Percentiles rank a stretch among this genome's conserved stretches.
phyloP scores from a whole-genome alignment of 495 filamentous ascomycete species.

The Pyronema omphalodes region DNA sequence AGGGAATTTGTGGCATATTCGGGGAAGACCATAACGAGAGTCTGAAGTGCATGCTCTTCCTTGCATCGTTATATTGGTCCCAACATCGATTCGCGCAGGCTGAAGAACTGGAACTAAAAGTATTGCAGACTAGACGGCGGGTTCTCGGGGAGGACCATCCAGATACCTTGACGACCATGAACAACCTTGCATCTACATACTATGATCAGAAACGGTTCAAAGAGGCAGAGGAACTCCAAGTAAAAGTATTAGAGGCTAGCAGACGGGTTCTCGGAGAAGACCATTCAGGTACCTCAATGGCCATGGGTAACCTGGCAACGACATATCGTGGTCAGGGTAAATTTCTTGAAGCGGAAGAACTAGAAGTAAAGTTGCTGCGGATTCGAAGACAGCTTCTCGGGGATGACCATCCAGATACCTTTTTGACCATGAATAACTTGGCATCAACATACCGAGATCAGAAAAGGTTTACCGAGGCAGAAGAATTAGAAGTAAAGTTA shows the following conservation, averaged over 20 bases:
- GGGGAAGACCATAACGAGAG: conserved; percentile 3
- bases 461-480: conserved; percentile 15
- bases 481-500: conserved; percentile 10
- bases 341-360: conserved; percentile 11
- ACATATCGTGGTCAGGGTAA: conserved; percentile 12
- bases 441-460: conserved; percentile 15
- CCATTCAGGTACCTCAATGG: no score
- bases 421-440: conserved; percentile 11
- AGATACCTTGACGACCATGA: conserved; percentile 16
- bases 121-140: conserved; percentile 15
- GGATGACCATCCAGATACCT: conserved; percentile 11
- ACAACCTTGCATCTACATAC: conserved; percentile 17
- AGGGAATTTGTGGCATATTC: neutral
- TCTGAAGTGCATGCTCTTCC: conserved; percentile 5
- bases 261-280: no score
- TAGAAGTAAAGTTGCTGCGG: conserved; percentile 8
- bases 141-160: conserved; percentile 23
- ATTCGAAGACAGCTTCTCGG: conserved; percentile 10
- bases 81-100: conserved; percentile 5
- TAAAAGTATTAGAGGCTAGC: no score
- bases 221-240: conserved; percentile 18
- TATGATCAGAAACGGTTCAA: conserved; percentile 3
- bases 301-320: conserved; percentile 25
- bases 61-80: conserved; percentile 12
- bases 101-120: conserved; percentile 7